phyloP scores from a whole-genome alignment of 2,329 filamentous ascomycete genomes.

The Xylariaceae sp. region DNA sequence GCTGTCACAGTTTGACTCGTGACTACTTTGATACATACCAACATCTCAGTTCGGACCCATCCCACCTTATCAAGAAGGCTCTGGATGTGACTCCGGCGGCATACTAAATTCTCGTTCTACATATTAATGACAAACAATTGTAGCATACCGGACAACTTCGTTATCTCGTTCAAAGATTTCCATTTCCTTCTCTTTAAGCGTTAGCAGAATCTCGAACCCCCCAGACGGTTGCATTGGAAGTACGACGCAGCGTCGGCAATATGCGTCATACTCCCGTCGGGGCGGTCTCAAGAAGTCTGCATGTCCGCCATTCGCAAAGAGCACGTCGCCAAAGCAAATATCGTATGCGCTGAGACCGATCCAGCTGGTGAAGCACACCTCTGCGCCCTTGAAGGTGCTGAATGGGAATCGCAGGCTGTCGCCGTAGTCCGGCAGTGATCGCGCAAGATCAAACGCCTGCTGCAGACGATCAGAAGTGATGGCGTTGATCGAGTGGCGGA shows the following conservation, averaged over 20 bases:
- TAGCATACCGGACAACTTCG: slow-evolving; percentile 4
- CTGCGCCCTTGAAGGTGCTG: slow-evolving; percentile 1
- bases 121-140: slow-evolving; percentile 3
- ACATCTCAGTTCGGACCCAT: no score
- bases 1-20: no score
- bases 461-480: slow-evolving; percentile 5
- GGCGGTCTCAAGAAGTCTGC: slow-evolving; percentile 4
- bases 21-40: no score
- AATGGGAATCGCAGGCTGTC: slow-evolving; percentile 4
- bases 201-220: slow-evolving; percentile 5
- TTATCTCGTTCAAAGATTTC: neutral
- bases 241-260: slow-evolving; percentile 4
- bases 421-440: slow-evolving; percentile 1
- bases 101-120: no score
- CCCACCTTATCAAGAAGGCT: no score
- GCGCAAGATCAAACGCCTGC: slow-evolving; percentile 3
- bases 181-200: slow-evolving; percentile 5
- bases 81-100: no score
- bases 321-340: slow-evolving; percentile 2
- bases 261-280: slow-evolving; percentile 1
- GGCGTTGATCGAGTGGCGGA: slow-evolving; percentile 1
- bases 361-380: slow-evolving; percentile 8
- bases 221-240: slow-evolving; percentile 6
- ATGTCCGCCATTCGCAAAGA: slow-evolving; percentile 3
- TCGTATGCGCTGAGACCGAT: slow-evolving; percentile 4